Evolutionary conservation across 2,329 filamentous ascomycete species (phyloP).

Genomic region (Xylariales sp.): DNA sequence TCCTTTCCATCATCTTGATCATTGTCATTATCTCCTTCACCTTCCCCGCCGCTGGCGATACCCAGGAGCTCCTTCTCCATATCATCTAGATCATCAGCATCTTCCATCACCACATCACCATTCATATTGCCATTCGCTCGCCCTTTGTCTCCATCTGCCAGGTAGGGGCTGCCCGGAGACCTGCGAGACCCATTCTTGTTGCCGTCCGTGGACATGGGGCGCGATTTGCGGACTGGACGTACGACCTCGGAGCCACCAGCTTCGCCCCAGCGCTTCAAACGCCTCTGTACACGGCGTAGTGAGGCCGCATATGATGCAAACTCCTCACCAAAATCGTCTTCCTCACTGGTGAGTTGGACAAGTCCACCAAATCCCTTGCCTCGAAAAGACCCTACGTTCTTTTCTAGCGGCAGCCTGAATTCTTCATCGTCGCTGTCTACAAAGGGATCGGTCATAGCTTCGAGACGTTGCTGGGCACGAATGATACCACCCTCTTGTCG

Average conservation of each 20-base stretch:
- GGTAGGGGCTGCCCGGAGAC: no score
- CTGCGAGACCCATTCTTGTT: no score
- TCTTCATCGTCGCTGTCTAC: conserved; percentile 61
- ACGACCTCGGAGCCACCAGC: conserved; percentile 43
- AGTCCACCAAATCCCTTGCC: conserved; percentile 61
- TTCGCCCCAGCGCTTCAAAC: conserved; percentile 70
- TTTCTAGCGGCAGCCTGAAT: conserved; percentile 24
- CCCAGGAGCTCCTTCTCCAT: conserved; percentile 48
- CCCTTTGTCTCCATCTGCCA: no score
- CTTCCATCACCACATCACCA: conserved; percentile 39
- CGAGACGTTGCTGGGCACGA: conserved; percentile 61
- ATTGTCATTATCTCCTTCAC: conserved; percentile 37
- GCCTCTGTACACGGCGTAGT: conserved; percentile 57
- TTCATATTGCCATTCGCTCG: conserved; percentile 30
- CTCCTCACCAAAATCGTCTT: conserved; percentile 76
- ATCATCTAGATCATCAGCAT: conserved; percentile 50
- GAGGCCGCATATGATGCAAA: conserved; percentile 61
- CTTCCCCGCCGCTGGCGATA: conserved; percentile 39
- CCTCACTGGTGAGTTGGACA: conserved; percentile 55
- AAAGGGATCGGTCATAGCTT: conserved; percentile 50
- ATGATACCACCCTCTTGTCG: conserved; percentile 63
- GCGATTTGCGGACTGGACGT: no score
- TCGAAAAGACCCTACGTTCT: conserved; percentile 38
- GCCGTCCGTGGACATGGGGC: no score
- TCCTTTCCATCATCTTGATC: no score